A percentile compares a stretch with the other conserved stretches of the same genome.
These are phyloP conservation scores for Leishmania lainsoni DNA, from an alignment of 208 protist genomes.

Conservation along the genomic window DNA sequence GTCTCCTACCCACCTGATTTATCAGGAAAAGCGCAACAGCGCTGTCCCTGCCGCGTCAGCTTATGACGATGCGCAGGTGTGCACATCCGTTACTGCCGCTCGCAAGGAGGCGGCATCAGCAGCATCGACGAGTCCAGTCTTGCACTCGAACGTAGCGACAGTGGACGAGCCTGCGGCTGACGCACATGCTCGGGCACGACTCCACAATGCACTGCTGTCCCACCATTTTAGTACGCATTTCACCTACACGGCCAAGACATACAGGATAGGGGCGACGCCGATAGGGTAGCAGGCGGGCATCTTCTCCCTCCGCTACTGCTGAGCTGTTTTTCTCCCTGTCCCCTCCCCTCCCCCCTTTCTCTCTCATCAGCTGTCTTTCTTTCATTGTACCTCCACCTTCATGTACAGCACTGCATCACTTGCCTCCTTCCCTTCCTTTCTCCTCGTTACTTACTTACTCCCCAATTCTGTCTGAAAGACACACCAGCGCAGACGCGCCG, in stretches of 20 bases:
- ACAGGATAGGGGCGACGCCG: conserved; percentile 9
- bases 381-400: background rate
- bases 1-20: background rate
- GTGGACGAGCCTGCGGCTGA: background rate
- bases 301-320: background rate
- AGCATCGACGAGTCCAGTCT: background rate
- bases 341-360: background rate
- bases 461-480: too few species aligned
- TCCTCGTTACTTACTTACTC: too few species aligned
- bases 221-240: conserved; percentile 5
- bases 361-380: background rate
- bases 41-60: background rate
- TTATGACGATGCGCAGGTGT: background rate
- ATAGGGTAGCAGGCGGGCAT: background rate
- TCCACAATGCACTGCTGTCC: background rate
- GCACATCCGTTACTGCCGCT: background rate
- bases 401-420: background rate
- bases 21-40: background rate
- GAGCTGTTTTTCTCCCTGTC: background rate
- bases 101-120: background rate
- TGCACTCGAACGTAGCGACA: background rate
- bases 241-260: background rate
- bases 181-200: background rate
- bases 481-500: too few species aligned
- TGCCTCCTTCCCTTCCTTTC: too few species aligned